A percentile compares a stretch with the other conserved stretches of the same genome.
phyloP scores from a whole-genome alignment of 31 red algal species.

The Odonthalia washingtoniensis region DNA sequence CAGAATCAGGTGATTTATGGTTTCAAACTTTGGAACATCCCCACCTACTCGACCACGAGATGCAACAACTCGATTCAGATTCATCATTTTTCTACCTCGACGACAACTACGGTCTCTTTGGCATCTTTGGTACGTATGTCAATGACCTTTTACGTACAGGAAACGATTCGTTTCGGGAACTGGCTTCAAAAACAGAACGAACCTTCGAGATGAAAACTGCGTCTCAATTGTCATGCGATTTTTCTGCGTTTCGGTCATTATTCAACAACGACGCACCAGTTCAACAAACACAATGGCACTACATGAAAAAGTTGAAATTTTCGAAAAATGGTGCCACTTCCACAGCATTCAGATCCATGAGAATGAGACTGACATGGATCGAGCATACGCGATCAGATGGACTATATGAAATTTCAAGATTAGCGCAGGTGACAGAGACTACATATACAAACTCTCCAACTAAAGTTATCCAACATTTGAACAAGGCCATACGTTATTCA shows the following conservation, averaged over 20 bases:
- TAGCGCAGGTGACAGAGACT: slow-evolving; percentile 26
- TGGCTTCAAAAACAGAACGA: neutral
- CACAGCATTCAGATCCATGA: slow-evolving; percentile 32
- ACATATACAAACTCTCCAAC: neutral
- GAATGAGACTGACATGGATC: slow-evolving; percentile 54
- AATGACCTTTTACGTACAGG: slow-evolving; percentile 35
- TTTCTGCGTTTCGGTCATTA: slow-evolving; percentile 16
- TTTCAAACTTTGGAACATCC: slow-evolving; percentile 30
- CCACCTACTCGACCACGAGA: slow-evolving; percentile 24
- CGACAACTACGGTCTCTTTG: neutral
- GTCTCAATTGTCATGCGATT: slow-evolving; percentile 10
- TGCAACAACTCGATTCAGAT: slow-evolving; percentile 26
- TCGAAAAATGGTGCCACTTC: neutral
- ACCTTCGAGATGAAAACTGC: slow-evolving; percentile 30
- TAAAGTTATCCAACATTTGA: slow-evolving; percentile 22
- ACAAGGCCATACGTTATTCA: slow-evolving; percentile 8
- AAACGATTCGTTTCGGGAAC: neutral
- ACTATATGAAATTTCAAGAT: slow-evolving; percentile 37
- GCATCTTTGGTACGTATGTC: slow-evolving; percentile 38
- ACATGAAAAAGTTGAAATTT: slow-evolving; percentile 32
- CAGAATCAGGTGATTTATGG: no score
- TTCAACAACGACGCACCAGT: neutral
- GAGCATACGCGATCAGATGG: slow-evolving; percentile 12
- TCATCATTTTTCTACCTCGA: slow-evolving; percentile 33
- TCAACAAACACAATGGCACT: slow-evolving; percentile 9